Conservation (phyloP, 2,329 filamentous ascomycete genomes). For the Coniochaeta sp. region DNA sequence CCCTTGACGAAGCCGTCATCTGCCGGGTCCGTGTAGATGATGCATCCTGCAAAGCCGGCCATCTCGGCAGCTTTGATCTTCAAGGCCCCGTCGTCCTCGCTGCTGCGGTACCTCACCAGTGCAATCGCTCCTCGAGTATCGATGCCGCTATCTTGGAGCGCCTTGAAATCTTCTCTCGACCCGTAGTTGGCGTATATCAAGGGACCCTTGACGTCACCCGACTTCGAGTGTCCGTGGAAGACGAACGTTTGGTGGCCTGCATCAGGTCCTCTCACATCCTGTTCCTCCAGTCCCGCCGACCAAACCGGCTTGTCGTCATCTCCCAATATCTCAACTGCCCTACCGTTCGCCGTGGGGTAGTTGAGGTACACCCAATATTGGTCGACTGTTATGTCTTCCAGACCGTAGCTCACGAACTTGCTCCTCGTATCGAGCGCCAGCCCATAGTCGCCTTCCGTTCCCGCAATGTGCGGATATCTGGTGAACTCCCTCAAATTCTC, state of each 20-base stretch:
- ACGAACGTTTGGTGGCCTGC: slow-evolving; percentile 62
- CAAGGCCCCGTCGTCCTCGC: slow-evolving; percentile 62
- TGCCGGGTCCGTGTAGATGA: slow-evolving; percentile 86
- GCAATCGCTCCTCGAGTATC: slow-evolving; percentile 73
- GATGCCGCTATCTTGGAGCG: slow-evolving; percentile 62
- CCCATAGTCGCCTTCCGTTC: slow-evolving; percentile 87
- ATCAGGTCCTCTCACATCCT: slow-evolving; percentile 56
- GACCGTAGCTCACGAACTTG: slow-evolving; percentile 61
- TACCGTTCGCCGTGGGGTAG: slow-evolving; percentile 71
- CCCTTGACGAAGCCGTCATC: slow-evolving; percentile 77
- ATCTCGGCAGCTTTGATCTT: slow-evolving; percentile 88
- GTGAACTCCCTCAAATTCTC: slow-evolving; percentile 72
- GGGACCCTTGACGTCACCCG: slow-evolving; percentile 78
- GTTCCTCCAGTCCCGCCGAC: slow-evolving; percentile 80
- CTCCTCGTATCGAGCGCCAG: slow-evolving; percentile 78
- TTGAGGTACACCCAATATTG: slow-evolving; percentile 88
- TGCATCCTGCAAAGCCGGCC: slow-evolving; percentile 76
- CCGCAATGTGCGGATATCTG: slow-evolving; percentile 80
- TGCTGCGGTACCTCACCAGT: slow-evolving; percentile 73
- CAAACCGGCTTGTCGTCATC: slow-evolving; percentile 57
- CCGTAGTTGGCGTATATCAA: slow-evolving; percentile 92
- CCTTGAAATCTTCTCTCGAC: slow-evolving; percentile 72
- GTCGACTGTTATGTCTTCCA: slow-evolving; percentile 71
- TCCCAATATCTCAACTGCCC: slow-evolving; percentile 73
- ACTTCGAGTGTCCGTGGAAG: slow-evolving; percentile 85